Evolutionary conservation across 164 flowering plant genomes (phyloP).

Genomic region (Dillenia suffruticosa): DNA sequence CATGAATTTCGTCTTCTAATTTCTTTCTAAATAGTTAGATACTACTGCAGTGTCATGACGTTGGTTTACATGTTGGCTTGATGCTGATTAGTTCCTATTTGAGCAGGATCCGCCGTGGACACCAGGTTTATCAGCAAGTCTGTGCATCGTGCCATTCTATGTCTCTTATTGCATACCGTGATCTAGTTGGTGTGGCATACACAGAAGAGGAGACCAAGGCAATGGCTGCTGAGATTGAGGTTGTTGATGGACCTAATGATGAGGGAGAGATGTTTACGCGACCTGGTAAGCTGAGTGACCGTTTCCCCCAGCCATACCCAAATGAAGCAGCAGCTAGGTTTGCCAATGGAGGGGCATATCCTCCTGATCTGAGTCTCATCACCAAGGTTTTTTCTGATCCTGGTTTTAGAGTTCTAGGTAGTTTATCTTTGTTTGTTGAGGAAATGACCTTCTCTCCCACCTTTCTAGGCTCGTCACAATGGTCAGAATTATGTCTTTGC

Average conservation of each 20-base stretch:
- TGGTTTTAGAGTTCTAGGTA: not conserved
- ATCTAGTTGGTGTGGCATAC: constrained; percentile 78
- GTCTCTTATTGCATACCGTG: constrained; percentile 74
- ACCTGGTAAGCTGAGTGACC: constrained; percentile 76
- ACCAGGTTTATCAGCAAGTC: constrained; percentile 72
- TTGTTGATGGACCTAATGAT: constrained; percentile 78
- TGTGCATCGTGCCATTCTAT: constrained; percentile 84
- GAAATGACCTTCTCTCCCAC: not conserved
- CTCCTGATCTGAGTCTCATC: constrained; percentile 77
- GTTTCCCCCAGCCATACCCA: constrained; percentile 68
- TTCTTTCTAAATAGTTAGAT: too few species aligned
- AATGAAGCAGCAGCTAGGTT: constrained; percentile 78
- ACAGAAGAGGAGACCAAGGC: constrained; percentile 76
- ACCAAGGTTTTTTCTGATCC: constrained; percentile 40
- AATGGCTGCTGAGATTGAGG: constrained; percentile 86
- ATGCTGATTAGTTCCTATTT: constrained; percentile 1
- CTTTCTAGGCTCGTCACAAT: constrained; percentile 72
- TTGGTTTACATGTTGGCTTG: too few species aligned
- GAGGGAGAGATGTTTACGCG: constrained; percentile 89
- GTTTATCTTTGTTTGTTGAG: not conserved
- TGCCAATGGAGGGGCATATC: constrained; percentile 89
- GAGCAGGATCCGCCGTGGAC: constrained; percentile 78
- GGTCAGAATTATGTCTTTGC: constrained; percentile 81
- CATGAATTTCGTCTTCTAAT: not conserved
- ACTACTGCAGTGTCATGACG: too few species aligned